Evolutionary conservation across 2,329 filamentous ascomycete species (phyloP), one percentile per base, ranked within the genome.

Genomic region (Trichoderma pleuroti): DNA sequence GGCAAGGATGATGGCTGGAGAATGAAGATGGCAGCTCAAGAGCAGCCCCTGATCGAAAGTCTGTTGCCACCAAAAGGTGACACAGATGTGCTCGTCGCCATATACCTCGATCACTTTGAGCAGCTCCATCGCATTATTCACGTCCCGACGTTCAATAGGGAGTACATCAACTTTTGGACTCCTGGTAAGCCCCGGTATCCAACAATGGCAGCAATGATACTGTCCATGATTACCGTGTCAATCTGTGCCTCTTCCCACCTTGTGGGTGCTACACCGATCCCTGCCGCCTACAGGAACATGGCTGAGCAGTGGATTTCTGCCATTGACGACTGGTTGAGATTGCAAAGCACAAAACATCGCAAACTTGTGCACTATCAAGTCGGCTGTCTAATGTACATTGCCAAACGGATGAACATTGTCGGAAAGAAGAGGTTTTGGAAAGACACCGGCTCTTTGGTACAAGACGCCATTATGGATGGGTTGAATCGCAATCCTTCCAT

Each of bases 391-490:
- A 36, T 49, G 49, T 68, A 68, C 10, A 34, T 68, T 2, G 65
- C 65, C n/a, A 68, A 56, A 14, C 36, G 65, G 18, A 68, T 68
- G 65, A 59, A 68, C 21, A 8, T 60, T 36, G 54, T 68, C 3
- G 28, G 42, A 9, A 68, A 68, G 54, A 68, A 68, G 54, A 68
- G 36, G 18, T 68, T 68, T 21, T 68, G 65, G 65, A 68, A 68
- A 60, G 65, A 68, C 5, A 68, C 65, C 5, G 65, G 65, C 26
- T 68, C 54, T 24, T 16, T 68, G 1, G 28, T 68, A 0, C 65
- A 68, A n/a, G 65, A 68, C 16, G 65, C 65, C 2, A 49, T 68
- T 10, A 60, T 59, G 28, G 65, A 68, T 34, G 65, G 65, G 1
- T 28, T 68, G 6, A 56, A 68, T 34, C 54, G 65, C 12, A 59